Evolutionary conservation across 805 yeast genomes (phyloP).

Genomic region (Kuraishia capsulata): DNA sequence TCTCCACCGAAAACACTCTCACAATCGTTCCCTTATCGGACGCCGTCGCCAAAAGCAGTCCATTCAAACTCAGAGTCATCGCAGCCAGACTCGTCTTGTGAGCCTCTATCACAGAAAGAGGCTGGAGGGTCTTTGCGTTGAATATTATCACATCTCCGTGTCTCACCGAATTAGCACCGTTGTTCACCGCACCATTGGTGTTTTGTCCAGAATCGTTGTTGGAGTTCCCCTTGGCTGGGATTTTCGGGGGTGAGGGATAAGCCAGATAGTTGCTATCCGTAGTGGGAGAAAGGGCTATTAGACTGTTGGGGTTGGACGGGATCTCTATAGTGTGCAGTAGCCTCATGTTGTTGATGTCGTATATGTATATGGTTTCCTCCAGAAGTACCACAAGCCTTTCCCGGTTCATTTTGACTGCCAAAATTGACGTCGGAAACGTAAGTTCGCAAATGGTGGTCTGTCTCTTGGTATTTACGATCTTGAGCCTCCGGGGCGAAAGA

Average conservation of each 20-base stretch:
- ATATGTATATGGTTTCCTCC: slow-evolving; percentile 77
- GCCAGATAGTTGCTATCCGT: slow-evolving; percentile 48
- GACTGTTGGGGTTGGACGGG: slow-evolving; percentile 46
- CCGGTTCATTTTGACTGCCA: slow-evolving; percentile 73
- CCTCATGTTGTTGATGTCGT: slow-evolving; percentile 86
- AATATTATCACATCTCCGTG: slow-evolving; percentile 78
- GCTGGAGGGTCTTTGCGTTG: slow-evolving; percentile 68
- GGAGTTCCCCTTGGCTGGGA: slow-evolving; percentile 8
- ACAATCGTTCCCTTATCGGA: slow-evolving; percentile 88
- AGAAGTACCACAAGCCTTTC: slow-evolving; percentile 76
- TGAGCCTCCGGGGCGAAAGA: slow-evolving; percentile 75
- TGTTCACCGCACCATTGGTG: not conserved
- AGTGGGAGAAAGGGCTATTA: slow-evolving; percentile 51
- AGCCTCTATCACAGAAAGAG: slow-evolving; percentile 81
- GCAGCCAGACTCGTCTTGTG: slow-evolving; percentile 76
- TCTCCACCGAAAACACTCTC: slow-evolving; percentile 69
- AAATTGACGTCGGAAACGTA: slow-evolving; percentile 74
- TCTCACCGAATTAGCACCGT: slow-evolving; percentile 10
- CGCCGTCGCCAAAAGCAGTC: slow-evolving; percentile 81
- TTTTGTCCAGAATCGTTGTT: not conserved
- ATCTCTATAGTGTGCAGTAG: slow-evolving; percentile 68
- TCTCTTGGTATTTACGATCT: slow-evolving; percentile 73
- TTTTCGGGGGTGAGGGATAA: slow-evolving; percentile 70
- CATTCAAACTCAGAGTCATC: slow-evolving; percentile 64
- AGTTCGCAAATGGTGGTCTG: slow-evolving; percentile 73